Evolutionary conservation across 108 stramenopile genomes (phyloP), one percentile per base, ranked within the genome.

Genomic region (Nitzschia sp.): DNA sequence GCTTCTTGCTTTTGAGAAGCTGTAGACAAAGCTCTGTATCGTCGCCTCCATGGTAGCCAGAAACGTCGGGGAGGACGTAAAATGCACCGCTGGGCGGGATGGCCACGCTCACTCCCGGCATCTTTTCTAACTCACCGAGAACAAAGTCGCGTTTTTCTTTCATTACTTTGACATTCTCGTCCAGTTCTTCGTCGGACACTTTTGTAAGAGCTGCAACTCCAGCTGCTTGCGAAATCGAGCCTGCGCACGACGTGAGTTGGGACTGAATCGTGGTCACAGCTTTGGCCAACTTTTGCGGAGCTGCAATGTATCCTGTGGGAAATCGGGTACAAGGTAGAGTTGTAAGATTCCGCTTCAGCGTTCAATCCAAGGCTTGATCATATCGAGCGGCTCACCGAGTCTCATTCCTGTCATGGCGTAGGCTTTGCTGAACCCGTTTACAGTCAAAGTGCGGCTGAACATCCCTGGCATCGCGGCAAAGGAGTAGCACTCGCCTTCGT

Each of bases 401-500:
- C 98, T 76, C 51, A 94, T 87, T 24, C 98, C 98, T 15, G 98
- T 98, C 98, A 98, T 98, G 70, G 97, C 96, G 70, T 97, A 89
- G 8, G 95, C 85, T 82, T 98, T 98, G 59, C 86, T 87, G 64
- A 97, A 98, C 2, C 98, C 98, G 69, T 98, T 98, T 25, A 97
- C 68, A 30, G 93, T 91, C 68, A 98, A 77, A 54, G 95, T 98
- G 18, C 98, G 81, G 21, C 76, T 62, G 63, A 77, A 92, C 95
- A 97, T 92, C 55, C 79, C 80, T 8, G 88, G 85, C 9, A 95
- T 56, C 2, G 81, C 67, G 6, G 97, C 97, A 71, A 97, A 94
- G 45, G 94, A 82, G 33, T 86, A 81, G 70, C 89, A 86, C 30
- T 87, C 84, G 24, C 74, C 86, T 29, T 85, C 82, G 82, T 97